These are phyloP conservation scores for Anthracocystis setariae DNA, from an alignment of 1,284 basidiomycete genomes.

Conservation along the genomic window DNA sequence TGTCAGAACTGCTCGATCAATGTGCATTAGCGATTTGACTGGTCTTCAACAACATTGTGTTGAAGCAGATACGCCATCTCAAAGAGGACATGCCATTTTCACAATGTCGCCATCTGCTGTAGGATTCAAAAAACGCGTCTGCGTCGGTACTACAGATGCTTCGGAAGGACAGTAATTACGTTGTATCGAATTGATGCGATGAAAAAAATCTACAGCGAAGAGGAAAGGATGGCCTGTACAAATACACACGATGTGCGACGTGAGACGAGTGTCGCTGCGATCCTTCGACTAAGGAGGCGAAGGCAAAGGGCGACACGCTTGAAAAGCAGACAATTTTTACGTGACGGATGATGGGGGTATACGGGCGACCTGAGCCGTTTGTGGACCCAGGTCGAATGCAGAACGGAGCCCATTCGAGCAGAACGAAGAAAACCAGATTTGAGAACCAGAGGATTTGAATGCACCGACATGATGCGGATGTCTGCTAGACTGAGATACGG, in stretches of 20 bases:
- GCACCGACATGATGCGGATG: slow-evolving; percentile 27
- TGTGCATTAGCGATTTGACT: too few species aligned
- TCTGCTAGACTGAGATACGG: slow-evolving; percentile 31
- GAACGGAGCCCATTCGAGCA: slow-evolving; percentile 34
- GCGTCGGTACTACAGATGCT: too few species aligned
- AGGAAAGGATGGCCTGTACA: slow-evolving; percentile 24
- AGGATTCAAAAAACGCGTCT: too few species aligned
- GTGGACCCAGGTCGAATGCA: slow-evolving; percentile 24
- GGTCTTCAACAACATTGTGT: too few species aligned
- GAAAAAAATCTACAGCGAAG: slow-evolving; percentile 4
- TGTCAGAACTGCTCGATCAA: too few species aligned
- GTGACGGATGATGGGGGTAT: slow-evolving; percentile 31
- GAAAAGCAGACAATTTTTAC: slow-evolving; percentile 39
- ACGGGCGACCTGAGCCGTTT: slow-evolving; percentile 22
- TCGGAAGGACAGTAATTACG: too few species aligned
- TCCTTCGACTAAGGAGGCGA: background rate
- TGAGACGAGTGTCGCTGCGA: slow-evolving; percentile 16
- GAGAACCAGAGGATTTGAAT: slow-evolving; percentile 6
- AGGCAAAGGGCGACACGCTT: background rate
- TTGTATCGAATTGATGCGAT: background rate
- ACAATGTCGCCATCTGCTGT: too few species aligned
- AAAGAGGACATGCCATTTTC: too few species aligned
- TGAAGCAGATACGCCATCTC: too few species aligned
- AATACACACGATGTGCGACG: slow-evolving; percentile 40
- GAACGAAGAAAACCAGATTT: slow-evolving; percentile 20